Evolutionary conservation across 345 rosid genomes (phyloP), one percentile per base, ranked within the genome.

Genomic region (Trapa bicornis): DNA sequence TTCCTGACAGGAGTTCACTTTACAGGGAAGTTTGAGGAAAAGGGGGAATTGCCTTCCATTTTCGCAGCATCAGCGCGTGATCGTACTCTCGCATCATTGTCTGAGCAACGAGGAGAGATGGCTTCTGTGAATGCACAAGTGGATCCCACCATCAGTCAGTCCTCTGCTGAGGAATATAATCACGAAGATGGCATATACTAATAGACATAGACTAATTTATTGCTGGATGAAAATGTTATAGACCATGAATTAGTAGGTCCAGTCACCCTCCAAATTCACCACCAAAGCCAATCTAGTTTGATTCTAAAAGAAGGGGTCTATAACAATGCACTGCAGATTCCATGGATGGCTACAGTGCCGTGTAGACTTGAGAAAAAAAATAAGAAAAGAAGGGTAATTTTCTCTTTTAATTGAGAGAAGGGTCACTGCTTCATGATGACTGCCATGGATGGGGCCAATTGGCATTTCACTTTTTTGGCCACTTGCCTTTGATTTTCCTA

Each of bases 1-100:
- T 45, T 7, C 60, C 82, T 75, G 81, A 84, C 79, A 71, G 71
- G 61, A 72, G 80, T 72, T 15, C 36, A 68, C 80, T 63, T 78
- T 76, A 69, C 80, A 71, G 74, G 72, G 71, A 66, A 68, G 72
- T 68, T 65, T 67, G 66, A 11, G 33, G 72, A 43, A 58, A 39
- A 15, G 12, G 69, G 9, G 35, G 33, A 0, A n/a, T 17, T 43
- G 1, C 11, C 0, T 35, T 80, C 36, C 67, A 33, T 37, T 41
- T 8, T 5, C 22, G 15, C 3, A 2, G 6, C 3, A 37, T 2
- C 9, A 35, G 69, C 64, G 82, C 74, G 80, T 74, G 79, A 16
- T 37, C 0, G 22, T 39, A 53, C 68, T 47, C 16, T 50, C 56
- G 1, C 56, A 3, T 11, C 15, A 2, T 6, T 1, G 16, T 15